Conservation (phyloP, 2,329 filamentous ascomycete species). For the Fusarium decemcellulare region DNA sequence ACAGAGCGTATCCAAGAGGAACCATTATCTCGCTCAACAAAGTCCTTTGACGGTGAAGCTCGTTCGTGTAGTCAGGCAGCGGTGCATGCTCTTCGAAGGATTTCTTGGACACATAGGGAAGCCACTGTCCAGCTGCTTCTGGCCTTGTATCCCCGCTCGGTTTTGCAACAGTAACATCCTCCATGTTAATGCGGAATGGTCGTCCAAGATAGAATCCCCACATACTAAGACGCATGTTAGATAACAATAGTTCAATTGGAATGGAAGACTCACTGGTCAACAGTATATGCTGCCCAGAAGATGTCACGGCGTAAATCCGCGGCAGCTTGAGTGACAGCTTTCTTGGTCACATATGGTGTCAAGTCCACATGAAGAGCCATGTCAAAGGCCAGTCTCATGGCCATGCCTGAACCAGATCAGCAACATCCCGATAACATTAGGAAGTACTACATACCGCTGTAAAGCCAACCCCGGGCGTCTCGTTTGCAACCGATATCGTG, state of each 20-base stretch:
- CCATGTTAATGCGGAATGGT: slow-evolving; percentile 45
- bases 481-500: slow-evolving; percentile 46
- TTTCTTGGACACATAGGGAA: slow-evolving; percentile 26
- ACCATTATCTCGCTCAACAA: slow-evolving; percentile 43
- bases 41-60: slow-evolving; percentile 30
- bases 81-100: slow-evolving; percentile 24
- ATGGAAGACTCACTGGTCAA: slow-evolving; percentile 45
- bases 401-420: slow-evolving; percentile 49
- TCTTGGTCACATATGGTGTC: slow-evolving; percentile 41
- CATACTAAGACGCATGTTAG: slow-evolving; percentile 31
- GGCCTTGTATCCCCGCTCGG: slow-evolving; percentile 27
- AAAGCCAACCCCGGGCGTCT: slow-evolving; percentile 46
- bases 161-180: slow-evolving; percentile 44
- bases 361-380: slow-evolving; percentile 47
- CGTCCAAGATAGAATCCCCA: slow-evolving; percentile 47
- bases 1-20: slow-evolving; percentile 43
- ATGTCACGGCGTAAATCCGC: slow-evolving; percentile 45
- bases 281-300: slow-evolving; percentile 50
- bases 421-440: no score
- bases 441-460: slow-evolving; percentile 36
- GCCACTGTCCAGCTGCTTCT: slow-evolving; percentile 20
- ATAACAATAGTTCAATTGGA: neutral
- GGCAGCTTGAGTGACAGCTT: slow-evolving; percentile 42
- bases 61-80: slow-evolving; percentile 29
- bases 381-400: slow-evolving; percentile 45